phyloP scores from a whole-genome alignment of 1,284 basidiomycete genomes.

The Puccinia coronata region DNA sequence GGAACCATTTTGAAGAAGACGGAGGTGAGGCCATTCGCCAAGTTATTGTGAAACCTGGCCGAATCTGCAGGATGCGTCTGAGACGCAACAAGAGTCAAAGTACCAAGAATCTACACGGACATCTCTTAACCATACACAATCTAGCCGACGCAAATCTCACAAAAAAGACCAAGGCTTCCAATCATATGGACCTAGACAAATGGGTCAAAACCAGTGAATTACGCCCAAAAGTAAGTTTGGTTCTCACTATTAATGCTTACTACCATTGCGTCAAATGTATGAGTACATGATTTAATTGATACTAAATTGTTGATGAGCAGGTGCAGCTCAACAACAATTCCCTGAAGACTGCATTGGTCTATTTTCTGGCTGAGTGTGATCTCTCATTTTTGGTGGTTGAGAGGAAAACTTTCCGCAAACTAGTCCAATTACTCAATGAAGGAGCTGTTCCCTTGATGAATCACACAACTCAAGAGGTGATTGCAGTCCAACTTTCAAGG shows the following conservation, averaged over 20 bases:
- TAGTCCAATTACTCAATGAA: background rate
- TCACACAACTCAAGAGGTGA: background rate
- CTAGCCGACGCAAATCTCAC: background rate
- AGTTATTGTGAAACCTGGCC: no score
- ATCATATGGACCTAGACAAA: background rate
- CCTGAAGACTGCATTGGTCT: background rate
- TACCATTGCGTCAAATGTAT: background rate
- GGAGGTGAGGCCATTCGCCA: no score
- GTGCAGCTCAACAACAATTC: background rate
- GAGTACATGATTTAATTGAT: background rate
- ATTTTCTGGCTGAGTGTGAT: slow-evolving; percentile 5
- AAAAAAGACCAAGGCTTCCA: background rate
- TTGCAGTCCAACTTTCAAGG: background rate
- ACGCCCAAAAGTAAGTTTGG: background rate
- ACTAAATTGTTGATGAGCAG: background rate
- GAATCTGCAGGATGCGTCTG: no score
- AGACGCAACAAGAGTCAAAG: background rate
- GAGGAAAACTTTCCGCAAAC: background rate
- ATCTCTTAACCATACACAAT: background rate
- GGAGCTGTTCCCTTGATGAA: background rate
- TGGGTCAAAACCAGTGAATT: background rate
- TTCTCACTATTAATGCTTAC: background rate
- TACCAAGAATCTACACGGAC: background rate
- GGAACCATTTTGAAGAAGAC: no score
- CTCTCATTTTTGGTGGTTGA: background rate